phyloP scores from a whole-genome alignment of 768 basidiomycete genomes.

The Lanmaoa rubissima region DNA sequence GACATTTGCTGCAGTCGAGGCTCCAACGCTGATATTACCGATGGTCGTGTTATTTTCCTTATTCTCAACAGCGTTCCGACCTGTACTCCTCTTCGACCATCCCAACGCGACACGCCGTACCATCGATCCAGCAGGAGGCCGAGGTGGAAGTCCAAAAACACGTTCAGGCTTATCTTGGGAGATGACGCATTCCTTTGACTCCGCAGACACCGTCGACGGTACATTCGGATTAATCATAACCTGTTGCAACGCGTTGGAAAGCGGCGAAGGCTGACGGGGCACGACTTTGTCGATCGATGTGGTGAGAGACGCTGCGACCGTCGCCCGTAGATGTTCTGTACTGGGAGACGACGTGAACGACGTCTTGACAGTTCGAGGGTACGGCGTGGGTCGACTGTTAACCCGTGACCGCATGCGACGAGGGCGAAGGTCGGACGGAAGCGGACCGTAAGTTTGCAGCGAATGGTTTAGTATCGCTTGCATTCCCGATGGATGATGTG shows the following conservation, averaged over 20 bases:
- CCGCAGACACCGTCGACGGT: conserved; percentile 20
- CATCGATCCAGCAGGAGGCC: conserved; percentile 55
- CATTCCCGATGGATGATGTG: conserved; percentile 62
- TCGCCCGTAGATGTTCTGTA: conserved; percentile 37
- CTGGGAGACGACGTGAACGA: conserved; percentile 38
- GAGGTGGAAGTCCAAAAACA: conserved; percentile 29
- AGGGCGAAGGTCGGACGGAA: conserved; percentile 68
- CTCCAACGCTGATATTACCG: conserved; percentile 3
- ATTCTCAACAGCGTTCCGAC: conserved; percentile 50
- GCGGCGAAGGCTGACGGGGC: conserved; percentile 19
- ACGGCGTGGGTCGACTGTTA: conserved; percentile 70
- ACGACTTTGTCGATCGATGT: conserved; percentile 17
- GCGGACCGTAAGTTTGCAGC: conserved; percentile 64
- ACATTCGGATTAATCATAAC: conserved; percentile 44
- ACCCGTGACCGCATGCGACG: conserved; percentile 65
- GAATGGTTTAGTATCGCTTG: conserved; percentile 72
- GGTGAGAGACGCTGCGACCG: conserved; percentile 18
- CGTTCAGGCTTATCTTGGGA: conserved; percentile 32
- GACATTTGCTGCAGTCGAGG: conserved; percentile 11
- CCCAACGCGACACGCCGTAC: conserved; percentile 58
- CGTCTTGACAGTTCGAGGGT: conserved; percentile 54
- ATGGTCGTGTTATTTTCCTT: conserved; percentile 46
- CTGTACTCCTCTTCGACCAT: conserved; percentile 60
- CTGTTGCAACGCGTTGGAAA: conserved; percentile 39
- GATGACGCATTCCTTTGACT: conserved; percentile 35